phyloP scores from a whole-genome alignment of 1,139 yeast genomes.

The Geotrichum macrosporum region DNA sequence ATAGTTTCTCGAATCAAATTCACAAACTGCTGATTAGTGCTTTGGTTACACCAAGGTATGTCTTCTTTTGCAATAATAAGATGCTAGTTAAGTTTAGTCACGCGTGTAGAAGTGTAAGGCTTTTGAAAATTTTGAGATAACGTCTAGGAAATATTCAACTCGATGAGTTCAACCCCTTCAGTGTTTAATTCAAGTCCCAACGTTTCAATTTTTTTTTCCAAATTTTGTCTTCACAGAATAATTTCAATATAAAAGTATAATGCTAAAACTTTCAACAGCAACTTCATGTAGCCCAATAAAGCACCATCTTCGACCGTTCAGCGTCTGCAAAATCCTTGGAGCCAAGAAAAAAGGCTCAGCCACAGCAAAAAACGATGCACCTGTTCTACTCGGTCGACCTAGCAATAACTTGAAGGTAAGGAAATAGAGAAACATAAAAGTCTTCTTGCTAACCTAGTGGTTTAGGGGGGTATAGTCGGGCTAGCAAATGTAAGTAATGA shows the following conservation, averaged over 20 bases:
- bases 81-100: too few relatives aligned
- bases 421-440: not conserved
- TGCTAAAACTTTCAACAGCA: not conserved
- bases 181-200: not conserved
- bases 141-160: too few relatives aligned
- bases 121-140: too few relatives aligned
- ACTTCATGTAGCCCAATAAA: not conserved
- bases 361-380: constrained; percentile 2
- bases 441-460: not conserved
- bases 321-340: not conserved
- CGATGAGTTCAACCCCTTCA: too few relatives aligned
- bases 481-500: constrained; percentile 57
- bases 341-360: constrained; percentile 6
- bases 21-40: too few relatives aligned
- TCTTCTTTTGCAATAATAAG: too few relatives aligned
- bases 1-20: too few relatives aligned
- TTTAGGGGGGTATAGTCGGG: constrained; percentile 76
- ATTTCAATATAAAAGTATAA: not conserved
- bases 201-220: not conserved
- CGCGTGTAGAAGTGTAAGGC: too few relatives aligned
- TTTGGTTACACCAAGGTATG: too few relatives aligned
- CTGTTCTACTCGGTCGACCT: constrained; percentile 27
- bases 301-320: not conserved
- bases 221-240: constrained; percentile 1
- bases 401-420: constrained; percentile 58